Conservation (phyloP, 164 flowering plant genomes). For the Umbilicus rupestris region DNA sequence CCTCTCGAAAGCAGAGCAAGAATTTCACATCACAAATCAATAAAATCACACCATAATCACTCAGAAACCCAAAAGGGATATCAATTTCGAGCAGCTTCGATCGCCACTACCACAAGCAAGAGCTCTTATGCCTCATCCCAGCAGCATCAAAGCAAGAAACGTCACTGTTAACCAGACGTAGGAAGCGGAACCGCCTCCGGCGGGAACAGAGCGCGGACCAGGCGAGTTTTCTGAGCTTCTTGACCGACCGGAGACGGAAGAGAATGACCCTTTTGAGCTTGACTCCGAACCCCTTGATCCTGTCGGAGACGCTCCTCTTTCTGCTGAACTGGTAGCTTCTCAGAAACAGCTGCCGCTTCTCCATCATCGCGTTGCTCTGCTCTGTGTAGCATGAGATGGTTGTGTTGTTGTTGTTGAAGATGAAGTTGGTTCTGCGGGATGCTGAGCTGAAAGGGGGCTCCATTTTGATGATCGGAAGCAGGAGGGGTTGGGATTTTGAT, state of each 20-base stretch:
- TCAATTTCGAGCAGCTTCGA: not conserved
- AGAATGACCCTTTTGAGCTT: slow-evolving; percentile 5
- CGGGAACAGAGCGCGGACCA: slow-evolving; percentile 7
- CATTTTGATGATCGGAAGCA: not conserved
- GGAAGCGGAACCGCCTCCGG: not conserved
- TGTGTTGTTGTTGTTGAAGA: not conserved
- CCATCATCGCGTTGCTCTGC: not conserved
- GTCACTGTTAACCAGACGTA: not conserved
- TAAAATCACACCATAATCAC: not conserved
- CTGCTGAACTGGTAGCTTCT: slow-evolving; percentile 12
- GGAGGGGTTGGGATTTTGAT: not conserved
- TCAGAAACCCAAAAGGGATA: not conserved
- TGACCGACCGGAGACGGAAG: not conserved
- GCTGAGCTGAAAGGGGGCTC: not conserved
- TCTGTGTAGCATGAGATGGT: not conserved
- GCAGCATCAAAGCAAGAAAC: not conserved
- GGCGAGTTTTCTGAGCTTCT: not conserved
- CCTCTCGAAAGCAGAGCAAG: not conserved
- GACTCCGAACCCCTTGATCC: not conserved
- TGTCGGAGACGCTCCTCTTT: slow-evolving; percentile 7
- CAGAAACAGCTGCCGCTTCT: slow-evolving; percentile 4
- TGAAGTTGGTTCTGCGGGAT: not conserved
- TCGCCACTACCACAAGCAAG: not conserved
- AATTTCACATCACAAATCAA: not conserved
- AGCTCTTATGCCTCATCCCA: slow-evolving; percentile 1